A percentile compares a stretch with the other conserved stretches of the same genome.
phyloP scores from a whole-genome alignment of 2,329 filamentous ascomycete species.

The Cladosporium sp. region DNA sequence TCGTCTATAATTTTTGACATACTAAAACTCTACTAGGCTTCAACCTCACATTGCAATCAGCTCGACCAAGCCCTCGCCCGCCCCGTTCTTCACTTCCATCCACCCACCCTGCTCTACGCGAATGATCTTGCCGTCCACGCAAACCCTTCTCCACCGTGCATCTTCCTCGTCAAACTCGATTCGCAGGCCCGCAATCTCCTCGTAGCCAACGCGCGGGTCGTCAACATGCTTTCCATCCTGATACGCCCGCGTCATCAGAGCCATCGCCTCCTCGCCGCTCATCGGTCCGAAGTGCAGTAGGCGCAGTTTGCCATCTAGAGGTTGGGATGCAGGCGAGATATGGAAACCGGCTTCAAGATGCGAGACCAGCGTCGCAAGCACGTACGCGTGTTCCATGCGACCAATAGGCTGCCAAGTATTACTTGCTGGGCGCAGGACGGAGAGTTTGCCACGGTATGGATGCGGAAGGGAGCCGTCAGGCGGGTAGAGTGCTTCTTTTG shows the following conservation, averaged over 20 bases:
- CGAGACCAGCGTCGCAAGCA: constrained; percentile 69
- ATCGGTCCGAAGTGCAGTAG: constrained; percentile 70
- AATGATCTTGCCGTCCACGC: constrained; percentile 87
- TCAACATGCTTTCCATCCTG: constrained; percentile 50
- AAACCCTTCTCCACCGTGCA: constrained; percentile 74
- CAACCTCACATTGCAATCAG: constrained; percentile 18
- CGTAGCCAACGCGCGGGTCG: constrained; percentile 60
- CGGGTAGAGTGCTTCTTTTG: constrained; percentile 63
- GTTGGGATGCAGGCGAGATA: constrained; percentile 67
- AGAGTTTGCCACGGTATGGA: constrained; percentile 50
- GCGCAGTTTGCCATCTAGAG: constrained; percentile 63
- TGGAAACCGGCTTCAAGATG: constrained; percentile 75
- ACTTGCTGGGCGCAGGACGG: constrained; percentile 29
- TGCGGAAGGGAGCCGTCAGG: constrained; percentile 48
- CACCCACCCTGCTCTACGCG: constrained; percentile 63
- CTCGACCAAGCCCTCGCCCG: constrained; percentile 33
- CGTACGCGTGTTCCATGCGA: constrained; percentile 60
- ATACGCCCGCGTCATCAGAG: constrained; percentile 64
- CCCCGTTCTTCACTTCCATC: constrained; percentile 57
- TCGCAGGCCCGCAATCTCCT: constrained; percentile 59
- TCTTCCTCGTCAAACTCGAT: constrained; percentile 64
- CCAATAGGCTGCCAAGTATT: constrained; percentile 32
- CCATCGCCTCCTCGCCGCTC: constrained; percentile 61
- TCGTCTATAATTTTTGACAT: background rate
- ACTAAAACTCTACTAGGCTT: background rate